Percentiles rank a stretch among this genome's conserved stretches.
Conservation (phyloP, 2,329 filamentous ascomycete genomes). For the Pezicula carpinea region DNA sequence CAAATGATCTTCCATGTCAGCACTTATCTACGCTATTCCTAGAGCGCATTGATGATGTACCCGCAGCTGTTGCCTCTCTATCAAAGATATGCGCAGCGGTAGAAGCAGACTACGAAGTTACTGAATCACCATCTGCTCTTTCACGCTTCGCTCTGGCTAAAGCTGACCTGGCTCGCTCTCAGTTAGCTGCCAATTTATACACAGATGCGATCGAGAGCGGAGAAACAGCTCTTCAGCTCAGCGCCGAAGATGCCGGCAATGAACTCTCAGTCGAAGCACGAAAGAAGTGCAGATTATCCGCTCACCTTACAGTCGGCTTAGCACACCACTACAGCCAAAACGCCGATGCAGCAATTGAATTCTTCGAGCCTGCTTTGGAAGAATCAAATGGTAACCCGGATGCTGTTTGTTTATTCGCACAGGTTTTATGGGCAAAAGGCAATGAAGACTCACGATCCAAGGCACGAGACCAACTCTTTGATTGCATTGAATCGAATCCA, state of each 20-base stretch:
- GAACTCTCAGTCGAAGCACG: constrained; percentile 62
- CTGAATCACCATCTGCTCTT: constrained; percentile 71
- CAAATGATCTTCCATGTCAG: constrained; percentile 64
- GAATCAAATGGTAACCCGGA: constrained; percentile 76
- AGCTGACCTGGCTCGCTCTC: constrained; percentile 79
- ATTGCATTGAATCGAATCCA: constrained; percentile 67
- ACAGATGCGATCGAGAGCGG: constrained; percentile 71
- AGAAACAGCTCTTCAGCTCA: constrained; percentile 74
- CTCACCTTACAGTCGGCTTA: constrained; percentile 80
- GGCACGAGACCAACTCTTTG: constrained; percentile 76
- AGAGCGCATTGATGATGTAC: constrained; percentile 70
- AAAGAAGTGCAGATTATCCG: constrained; percentile 70
- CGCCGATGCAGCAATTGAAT: constrained; percentile 66
- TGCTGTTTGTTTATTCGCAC: constrained; percentile 79
- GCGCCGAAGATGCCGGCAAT: constrained; percentile 63
- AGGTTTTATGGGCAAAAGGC: constrained; percentile 90
- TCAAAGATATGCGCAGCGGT: constrained; percentile 62
- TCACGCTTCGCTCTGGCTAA: constrained; percentile 77
- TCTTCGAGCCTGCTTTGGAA: constrained; percentile 74
- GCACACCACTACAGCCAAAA: constrained; percentile 69
- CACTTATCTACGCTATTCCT: constrained; percentile 79
- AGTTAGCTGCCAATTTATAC: constrained; percentile 65
- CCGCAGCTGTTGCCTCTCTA: constrained; percentile 58
- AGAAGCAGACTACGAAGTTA: constrained; percentile 79
- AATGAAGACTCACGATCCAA: constrained; percentile 67